phyloP scores from a whole-genome alignment of 1,284 basidiomycete genomes.

The Sporisorium graminicola region DNA sequence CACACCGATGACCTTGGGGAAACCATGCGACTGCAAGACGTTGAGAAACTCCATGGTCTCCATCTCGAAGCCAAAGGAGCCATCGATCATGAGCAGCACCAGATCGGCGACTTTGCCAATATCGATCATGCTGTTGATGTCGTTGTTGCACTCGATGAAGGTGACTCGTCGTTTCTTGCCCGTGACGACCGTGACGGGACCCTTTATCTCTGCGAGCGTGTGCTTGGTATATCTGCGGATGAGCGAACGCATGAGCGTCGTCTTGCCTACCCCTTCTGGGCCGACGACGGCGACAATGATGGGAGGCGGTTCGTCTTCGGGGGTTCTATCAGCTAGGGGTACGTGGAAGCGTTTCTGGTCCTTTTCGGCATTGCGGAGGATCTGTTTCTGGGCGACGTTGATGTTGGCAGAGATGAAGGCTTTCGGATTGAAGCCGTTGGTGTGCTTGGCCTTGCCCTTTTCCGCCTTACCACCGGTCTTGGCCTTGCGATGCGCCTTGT shows the following conservation, averaged over 20 bases:
- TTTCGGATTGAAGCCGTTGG: constrained; percentile 86
- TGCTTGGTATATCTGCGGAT: constrained; percentile 95
- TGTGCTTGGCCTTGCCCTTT: constrained; percentile 58
- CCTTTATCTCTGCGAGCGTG: constrained; percentile 87
- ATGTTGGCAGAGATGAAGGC: constrained; percentile 81
- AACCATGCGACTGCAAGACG: constrained; percentile 94
- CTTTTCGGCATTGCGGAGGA: constrained; percentile 88
- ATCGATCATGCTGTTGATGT: constrained; percentile 98
- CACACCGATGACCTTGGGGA: constrained; percentile 97
- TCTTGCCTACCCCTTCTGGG: constrained; percentile 95
- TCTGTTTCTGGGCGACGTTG: constrained; percentile 78
- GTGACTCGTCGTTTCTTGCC: constrained; percentile 91
- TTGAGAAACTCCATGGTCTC: constrained; percentile 99
- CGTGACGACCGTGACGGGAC: constrained; percentile 93
- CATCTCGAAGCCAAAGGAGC: constrained; percentile 99
- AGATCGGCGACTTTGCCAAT: constrained; percentile 96
- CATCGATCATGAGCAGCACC: constrained; percentile 96
- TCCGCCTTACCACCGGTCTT: constrained; percentile 64
- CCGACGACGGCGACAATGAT: constrained; percentile 97
- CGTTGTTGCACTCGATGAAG: constrained; percentile 97
- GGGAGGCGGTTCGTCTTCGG: constrained; percentile 88
- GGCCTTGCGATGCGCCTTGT: constrained; percentile 62
- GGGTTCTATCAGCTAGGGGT: constrained; percentile 90
- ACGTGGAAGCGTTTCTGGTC: constrained; percentile 96
- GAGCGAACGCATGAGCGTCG: constrained; percentile 90